Conservation (phyloP, 768 basidiomycete species). For the Russula earlei region DNA sequence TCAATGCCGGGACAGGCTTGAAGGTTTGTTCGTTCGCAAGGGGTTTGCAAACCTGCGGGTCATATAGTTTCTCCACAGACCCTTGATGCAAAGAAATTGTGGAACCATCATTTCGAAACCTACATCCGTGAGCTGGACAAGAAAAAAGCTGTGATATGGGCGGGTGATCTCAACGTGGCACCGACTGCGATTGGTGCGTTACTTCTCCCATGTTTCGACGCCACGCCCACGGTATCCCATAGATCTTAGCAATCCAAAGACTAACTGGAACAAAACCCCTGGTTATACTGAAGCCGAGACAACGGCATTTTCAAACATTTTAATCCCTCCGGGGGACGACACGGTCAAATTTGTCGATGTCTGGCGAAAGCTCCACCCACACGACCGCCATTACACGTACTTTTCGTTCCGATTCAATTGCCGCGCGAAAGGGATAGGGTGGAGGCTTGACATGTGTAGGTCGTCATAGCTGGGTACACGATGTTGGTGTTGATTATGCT, state of each 20-base stretch:
- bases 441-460: conserved; percentile 82
- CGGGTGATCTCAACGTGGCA: conserved; percentile 81
- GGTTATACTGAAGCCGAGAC: conserved; percentile 83
- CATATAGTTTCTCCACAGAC: conserved; percentile 37
- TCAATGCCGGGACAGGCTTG: conserved; percentile 69
- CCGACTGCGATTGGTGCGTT: conserved; percentile 57
- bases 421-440: conserved; percentile 70
- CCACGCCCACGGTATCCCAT: not conserved
- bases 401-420: conserved; percentile 80
- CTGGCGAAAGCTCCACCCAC: conserved; percentile 67
- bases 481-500: not conserved
- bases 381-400: conserved; percentile 70
- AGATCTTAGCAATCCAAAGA: conserved; percentile 62
- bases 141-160: conserved; percentile 82
- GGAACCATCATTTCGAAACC: conserved; percentile 68
- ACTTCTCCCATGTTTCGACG: not conserved
- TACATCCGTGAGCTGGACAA: conserved; percentile 66
- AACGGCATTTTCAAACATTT: conserved; percentile 58
- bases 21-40: conserved; percentile 32
- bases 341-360: conserved; percentile 55
- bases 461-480: not conserved
- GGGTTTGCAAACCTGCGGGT: not conserved
- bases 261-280: conserved; percentile 82
- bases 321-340: conserved; percentile 39
- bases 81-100: conserved; percentile 62